Evolutionary conservation across 805 yeast species (phyloP).

Genomic region (Candida odintsovae): DNA sequence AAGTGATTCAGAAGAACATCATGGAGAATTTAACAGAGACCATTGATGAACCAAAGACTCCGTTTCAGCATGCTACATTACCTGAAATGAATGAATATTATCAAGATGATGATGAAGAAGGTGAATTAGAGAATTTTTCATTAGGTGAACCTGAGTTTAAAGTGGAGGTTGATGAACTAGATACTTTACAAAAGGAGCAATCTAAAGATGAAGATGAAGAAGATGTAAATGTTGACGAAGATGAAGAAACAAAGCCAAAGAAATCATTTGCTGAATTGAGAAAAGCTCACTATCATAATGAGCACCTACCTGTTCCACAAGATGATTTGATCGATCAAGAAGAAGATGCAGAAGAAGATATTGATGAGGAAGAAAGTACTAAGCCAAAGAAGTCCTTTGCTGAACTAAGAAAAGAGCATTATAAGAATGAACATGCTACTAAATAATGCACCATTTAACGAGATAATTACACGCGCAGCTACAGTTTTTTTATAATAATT

Average conservation of each 20-base stretch:
- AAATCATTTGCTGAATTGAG: constrained; percentile 67
- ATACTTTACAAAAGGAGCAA: constrained; percentile 19
- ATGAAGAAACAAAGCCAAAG: constrained; percentile 13
- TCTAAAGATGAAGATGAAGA: constrained; percentile 26
- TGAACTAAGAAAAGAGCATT: constrained; percentile 21
- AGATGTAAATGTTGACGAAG: constrained; percentile 30
- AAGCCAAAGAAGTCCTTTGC: constrained; percentile 41
- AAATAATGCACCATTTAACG: neutral
- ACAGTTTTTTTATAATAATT: neutral
- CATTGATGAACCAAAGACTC: constrained; percentile 94
- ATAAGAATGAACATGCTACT: constrained; percentile 15
- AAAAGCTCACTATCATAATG: constrained; percentile 70
- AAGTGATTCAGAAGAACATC: constrained; percentile 62
- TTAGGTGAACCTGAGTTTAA: constrained; percentile 53
- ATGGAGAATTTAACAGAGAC: constrained; percentile 41
- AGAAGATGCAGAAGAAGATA: constrained; percentile 7
- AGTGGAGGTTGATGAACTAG: constrained; percentile 21
- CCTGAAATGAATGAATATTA: constrained; percentile 75
- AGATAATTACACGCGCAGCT: neutral
- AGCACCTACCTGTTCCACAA: constrained; percentile 28
- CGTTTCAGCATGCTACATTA: constrained; percentile 85
- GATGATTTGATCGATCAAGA: constrained; percentile 7
- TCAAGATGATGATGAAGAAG: constrained; percentile 51
- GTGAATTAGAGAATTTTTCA: constrained; percentile 43
- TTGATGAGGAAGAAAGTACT: constrained; percentile 22